Conservation (phyloP, 1,139 yeast genomes). For the Taphrina confusa region DNA sequence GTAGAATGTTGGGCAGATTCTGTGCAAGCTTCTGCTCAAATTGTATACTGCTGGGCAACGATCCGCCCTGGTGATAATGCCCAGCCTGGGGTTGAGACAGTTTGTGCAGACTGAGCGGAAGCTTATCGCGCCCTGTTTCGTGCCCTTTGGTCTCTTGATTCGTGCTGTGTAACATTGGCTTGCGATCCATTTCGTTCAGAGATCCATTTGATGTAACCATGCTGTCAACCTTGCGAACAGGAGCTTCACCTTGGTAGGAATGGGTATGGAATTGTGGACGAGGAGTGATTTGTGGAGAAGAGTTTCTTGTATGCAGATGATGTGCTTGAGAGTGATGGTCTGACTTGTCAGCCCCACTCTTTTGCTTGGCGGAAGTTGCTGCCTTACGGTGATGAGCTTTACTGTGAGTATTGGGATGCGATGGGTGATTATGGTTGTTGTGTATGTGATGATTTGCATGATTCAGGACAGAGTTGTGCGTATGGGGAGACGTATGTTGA, state of each 20-base stretch:
- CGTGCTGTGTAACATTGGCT: not conserved
- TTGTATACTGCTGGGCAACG: not conserved
- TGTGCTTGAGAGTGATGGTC: slow-evolving; percentile 18
- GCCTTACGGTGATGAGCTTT: slow-evolving; percentile 23
- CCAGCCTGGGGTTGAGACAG: not conserved
- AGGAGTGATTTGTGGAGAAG: slow-evolving; percentile 3
- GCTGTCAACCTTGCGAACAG: not conserved
- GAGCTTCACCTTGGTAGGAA: not conserved
- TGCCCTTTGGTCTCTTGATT: not conserved
- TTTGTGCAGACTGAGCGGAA: not conserved
- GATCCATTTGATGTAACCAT: not conserved
- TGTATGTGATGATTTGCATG: slow-evolving; percentile 2
- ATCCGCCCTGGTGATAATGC: not conserved
- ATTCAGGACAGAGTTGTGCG: not conserved
- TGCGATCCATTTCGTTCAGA: not conserved
- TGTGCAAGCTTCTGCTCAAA: slow-evolving; percentile 22
- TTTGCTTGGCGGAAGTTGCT: not conserved
- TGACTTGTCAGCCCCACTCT: not conserved
- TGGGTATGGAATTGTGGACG: slow-evolving; percentile 11
- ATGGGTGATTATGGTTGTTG: not conserved
- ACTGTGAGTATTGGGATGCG: slow-evolving; percentile 2
- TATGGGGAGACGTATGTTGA: not conserved
- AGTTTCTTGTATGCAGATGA: not conserved
- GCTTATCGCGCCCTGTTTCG: not conserved
- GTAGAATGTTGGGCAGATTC: slow-evolving; percentile 18